These are phyloP conservation scores for Tilletia horrida DNA, from an alignment of 1,284 basidiomycete species.

Conservation along the genomic window DNA sequence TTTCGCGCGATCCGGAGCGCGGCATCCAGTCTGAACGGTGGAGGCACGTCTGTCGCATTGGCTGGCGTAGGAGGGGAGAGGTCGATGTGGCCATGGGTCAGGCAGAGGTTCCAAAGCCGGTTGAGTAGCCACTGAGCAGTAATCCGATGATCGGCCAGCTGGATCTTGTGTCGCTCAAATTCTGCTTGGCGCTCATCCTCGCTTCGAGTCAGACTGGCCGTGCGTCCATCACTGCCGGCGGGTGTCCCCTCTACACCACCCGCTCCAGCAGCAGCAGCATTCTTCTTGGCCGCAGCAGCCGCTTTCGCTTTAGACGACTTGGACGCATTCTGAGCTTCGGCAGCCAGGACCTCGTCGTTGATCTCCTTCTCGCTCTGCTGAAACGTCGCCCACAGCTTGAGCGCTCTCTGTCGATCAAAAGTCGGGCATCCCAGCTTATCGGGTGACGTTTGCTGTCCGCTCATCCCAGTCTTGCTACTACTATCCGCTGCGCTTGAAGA, in stretches of 20 bases:
- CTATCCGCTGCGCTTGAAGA: no score
- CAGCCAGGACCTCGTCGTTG: conserved; percentile 1
- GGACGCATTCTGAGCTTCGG: not conserved
- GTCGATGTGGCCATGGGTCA: conserved; percentile 30
- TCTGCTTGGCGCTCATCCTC: conserved; percentile 15
- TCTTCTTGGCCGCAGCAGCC: not conserved
- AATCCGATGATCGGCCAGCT: conserved; percentile 43
- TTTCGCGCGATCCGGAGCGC: conserved; percentile 42
- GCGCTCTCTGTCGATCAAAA: not conserved
- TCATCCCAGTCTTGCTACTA: no score
- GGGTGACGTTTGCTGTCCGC: not conserved
- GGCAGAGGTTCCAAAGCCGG: conserved; percentile 40
- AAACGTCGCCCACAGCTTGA: conserved; percentile 8
- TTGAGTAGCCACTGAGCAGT: conserved; percentile 44
- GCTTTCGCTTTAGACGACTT: not conserved
- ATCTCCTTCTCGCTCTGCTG: conserved; percentile 17
- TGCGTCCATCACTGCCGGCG: not conserved
- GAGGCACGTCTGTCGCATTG: conserved; percentile 26
- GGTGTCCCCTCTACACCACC: not conserved
- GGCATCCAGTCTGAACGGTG: conserved; percentile 34
- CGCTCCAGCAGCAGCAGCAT: not conserved
- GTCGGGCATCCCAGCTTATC: not conserved
- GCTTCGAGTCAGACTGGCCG: not conserved
- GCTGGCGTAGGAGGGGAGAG: not conserved
- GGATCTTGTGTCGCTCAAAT: conserved; percentile 24